Evolutionary conservation across 2,329 filamentous ascomycete genomes (phyloP).

Genomic region (Plenodomus lindquistii): DNA sequence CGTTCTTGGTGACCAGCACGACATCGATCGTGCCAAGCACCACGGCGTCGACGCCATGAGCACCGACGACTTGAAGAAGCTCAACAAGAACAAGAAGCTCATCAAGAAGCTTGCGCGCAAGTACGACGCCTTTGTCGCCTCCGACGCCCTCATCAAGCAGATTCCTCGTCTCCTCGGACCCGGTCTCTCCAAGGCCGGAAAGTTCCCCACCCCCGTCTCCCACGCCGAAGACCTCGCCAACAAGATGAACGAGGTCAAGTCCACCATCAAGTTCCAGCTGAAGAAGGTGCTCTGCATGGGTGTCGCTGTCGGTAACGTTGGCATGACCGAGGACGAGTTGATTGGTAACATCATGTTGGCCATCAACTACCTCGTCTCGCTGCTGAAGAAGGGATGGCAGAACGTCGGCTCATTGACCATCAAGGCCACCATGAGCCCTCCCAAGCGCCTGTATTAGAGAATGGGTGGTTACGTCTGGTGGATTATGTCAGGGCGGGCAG

Average conservation of each 20-base stretch:
- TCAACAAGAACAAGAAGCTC: slow-evolving; percentile 99
- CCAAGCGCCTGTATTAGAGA: slow-evolving; percentile 92
- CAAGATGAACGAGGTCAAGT: slow-evolving; percentile 99
- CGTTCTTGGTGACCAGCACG: slow-evolving; percentile 92
- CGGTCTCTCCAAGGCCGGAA: slow-evolving; percentile 71
- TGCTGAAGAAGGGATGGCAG: slow-evolving; percentile 99
- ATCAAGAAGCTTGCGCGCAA: slow-evolving; percentile 99
- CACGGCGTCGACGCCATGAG: slow-evolving; percentile 98
- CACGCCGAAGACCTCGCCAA: slow-evolving; percentile 89
- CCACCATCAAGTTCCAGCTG: slow-evolving; percentile 99
- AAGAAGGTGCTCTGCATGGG: slow-evolving; percentile 99
- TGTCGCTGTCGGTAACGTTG: slow-evolving; percentile 98
- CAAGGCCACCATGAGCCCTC: slow-evolving; percentile 99
- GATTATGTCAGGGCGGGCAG: slow-evolving; percentile 15
- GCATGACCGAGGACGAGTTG: slow-evolving; percentile 94
- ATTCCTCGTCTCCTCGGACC: slow-evolving; percentile 98
- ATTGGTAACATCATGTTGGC: slow-evolving; percentile 99
- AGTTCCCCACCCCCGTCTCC: slow-evolving; percentile 98
- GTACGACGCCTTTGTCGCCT: slow-evolving; percentile 99
- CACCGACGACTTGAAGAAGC: slow-evolving; percentile 98
- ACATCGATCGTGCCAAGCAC: slow-evolving; percentile 99
- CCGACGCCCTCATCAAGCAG: slow-evolving; percentile 98
- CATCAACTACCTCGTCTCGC: slow-evolving; percentile 99
- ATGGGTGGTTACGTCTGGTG: slow-evolving; percentile 16
- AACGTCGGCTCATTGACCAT: slow-evolving; percentile 99